Evolutionary conservation across 495 filamentous ascomycete species (phyloP).

Genomic region (Podospora conica): DNA sequence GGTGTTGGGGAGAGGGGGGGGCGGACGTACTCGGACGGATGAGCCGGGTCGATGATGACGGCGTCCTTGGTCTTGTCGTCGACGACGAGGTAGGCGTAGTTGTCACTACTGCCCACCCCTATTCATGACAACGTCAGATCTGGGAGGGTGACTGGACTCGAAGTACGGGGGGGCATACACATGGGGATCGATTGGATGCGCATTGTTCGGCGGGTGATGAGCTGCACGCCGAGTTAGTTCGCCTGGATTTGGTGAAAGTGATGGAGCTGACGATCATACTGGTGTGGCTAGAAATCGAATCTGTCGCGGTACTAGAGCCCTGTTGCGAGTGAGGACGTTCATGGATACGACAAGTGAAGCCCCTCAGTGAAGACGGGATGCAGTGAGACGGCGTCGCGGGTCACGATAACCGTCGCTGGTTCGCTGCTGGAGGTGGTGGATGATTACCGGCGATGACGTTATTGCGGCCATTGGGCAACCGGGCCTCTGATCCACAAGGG

Average conservation of each 20-base stretch:
- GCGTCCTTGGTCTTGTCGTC: conserved; percentile 84
- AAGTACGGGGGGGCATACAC: conserved; percentile 76
- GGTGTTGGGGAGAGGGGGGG: background rate
- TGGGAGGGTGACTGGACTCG: background rate
- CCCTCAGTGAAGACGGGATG: background rate
- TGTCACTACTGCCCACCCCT: conserved; percentile 89
- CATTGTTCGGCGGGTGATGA: conserved; percentile 53
- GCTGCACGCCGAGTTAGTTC: conserved; percentile 18
- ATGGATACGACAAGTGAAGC: conserved; percentile 15
- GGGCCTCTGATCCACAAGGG: background rate
- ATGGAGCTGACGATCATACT: background rate
- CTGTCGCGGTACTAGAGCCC: conserved; percentile 13
- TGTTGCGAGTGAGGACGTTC: conserved; percentile 25
- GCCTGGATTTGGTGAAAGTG: conserved; percentile 3
- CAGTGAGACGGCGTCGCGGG: background rate
- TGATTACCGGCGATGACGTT: conserved; percentile 1
- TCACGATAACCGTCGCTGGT: background rate
- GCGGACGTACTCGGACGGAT: conserved; percentile 74
- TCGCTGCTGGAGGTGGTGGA: background rate
- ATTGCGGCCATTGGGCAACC: background rate
- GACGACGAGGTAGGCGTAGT: conserved; percentile 92
- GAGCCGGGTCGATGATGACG: conserved; percentile 92
- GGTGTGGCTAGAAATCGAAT: background rate
- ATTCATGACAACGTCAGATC: background rate
- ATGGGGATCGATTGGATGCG: conserved; percentile 97